Evolutionary conservation across 192 early-diverging fungal species (phyloP).

Genomic region (Coemansia sp.): DNA sequence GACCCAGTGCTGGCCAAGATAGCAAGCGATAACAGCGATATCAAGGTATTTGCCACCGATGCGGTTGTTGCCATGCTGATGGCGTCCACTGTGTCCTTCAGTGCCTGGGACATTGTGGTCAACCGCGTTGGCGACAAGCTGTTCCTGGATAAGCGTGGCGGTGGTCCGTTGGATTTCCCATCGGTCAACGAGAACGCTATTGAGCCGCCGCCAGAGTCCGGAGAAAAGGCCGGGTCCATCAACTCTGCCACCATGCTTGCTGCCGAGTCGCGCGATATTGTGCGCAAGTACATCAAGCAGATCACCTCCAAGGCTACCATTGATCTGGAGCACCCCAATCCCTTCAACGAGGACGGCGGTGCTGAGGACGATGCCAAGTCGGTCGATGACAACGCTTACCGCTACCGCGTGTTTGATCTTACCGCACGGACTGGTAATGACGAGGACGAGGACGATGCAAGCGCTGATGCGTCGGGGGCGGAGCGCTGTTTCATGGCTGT

Average conservation of each 20-base stretch:
- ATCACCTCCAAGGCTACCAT: conserved; percentile 58
- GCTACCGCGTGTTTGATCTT: conserved; percentile 86
- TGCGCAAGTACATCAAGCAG: conserved; percentile 83
- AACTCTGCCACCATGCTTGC: conserved; percentile 87
- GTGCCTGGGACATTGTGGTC: conserved; percentile 95
- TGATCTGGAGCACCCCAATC: conserved; percentile 70
- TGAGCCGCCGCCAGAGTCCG: conserved; percentile 85
- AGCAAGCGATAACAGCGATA: conserved; percentile 45
- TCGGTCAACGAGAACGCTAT: conserved; percentile 95
- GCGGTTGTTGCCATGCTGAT: conserved; percentile 87
- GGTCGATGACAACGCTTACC: conserved; percentile 70
- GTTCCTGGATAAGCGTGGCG: conserved; percentile 89
- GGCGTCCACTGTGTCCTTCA: conserved; percentile 86
- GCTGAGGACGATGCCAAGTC: conserved; percentile 49
- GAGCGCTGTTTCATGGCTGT: conserved; percentile 69
- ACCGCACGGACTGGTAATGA: conserved; percentile 37
- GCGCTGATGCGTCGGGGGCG: conserved; percentile 55
- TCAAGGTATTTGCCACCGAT: conserved; percentile 88
- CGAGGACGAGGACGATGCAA: conserved; percentile 34
- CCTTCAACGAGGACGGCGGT: conserved; percentile 60
- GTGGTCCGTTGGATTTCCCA: conserved; percentile 76
- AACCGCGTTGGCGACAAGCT: conserved; percentile 79
- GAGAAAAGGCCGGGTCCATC: conserved; percentile 75
- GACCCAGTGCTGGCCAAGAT: conserved; percentile 78
- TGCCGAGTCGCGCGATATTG: conserved; percentile 83